Evolutionary conservation across 2,329 filamentous ascomycete genomes (phyloP), one percentile per base, ranked within the genome.

Genomic region (Paraconiothyrium sp.): DNA sequence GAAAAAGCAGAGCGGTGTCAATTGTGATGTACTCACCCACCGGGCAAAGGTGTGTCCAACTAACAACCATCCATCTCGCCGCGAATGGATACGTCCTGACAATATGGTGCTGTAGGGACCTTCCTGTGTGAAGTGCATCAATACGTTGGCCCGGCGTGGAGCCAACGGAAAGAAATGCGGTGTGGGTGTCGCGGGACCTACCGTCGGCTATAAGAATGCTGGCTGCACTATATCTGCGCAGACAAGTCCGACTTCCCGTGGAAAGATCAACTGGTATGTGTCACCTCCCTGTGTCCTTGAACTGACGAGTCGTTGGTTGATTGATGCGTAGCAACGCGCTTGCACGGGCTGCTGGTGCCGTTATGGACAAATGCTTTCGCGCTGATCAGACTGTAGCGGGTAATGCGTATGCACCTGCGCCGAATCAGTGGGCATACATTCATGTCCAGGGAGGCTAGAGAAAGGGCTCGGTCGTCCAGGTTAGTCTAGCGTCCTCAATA

Each of bases 361-460:
- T 49, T 10, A 49, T 49, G 47, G 47, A 49, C 13, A 49, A 49
- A 30, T 49, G 47, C 20, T 49, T 27, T 34, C 47, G 47, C 8
- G 47, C 47, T 27, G 47, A 49, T 30, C 47, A 49, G 11, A 49
- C 47, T 10, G 47, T 49, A 2, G 22, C 20, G 22, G 47, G 47
- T 7, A 30, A 49, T 49, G 47, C 20, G 22, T 49, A 27, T 49
- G 47, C 24, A n/a, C 47, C 47, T 20, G 16, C 9, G 47, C 47
- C 47, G 13, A 49, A 49, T 30, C 27, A 30, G 27, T 30, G 27
- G 27, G 27, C n/a, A 47, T 47, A 47, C 22, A 27, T 47, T 20
- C 44, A 47, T 47, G n/a, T 47, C 24, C 44, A 47, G 20, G 44
- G 44, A 20, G 44, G 44, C 44, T 20, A 47, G 37, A 41, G 37